Base-by-base conservation (phyloP, 495 filamentous ascomycete genomes). In the Mycothermus thermophilus region DNA sequence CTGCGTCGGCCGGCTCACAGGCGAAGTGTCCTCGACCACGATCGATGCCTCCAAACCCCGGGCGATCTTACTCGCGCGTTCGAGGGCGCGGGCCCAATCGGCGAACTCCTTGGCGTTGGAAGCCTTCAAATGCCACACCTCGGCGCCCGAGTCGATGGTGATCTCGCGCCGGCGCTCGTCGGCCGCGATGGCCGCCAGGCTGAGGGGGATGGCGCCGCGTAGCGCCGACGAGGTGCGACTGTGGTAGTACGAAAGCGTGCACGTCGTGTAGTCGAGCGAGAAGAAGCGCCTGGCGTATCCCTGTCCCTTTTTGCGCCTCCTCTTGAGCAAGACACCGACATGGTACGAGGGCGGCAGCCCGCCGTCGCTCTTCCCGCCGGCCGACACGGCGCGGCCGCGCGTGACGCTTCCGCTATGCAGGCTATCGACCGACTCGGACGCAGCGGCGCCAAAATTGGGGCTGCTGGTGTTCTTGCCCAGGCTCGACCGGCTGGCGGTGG, bases 101-200 rank as follows among this genome's bases (percentile, higher is more conserved):
- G 62, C 66, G 56, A 94, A 97, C 29, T 96, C 92, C 37, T 75
- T 77, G 6, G 74, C 69, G 42, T 80, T 88, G 17, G 66, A 69
- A 15, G 88, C 85, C 41, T 77, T 77, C n/a, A 97, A 65, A 63
- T 95, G 90, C 90, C 90, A 97, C 8, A 97, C 71, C 54, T 97
- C 90, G 4, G 88, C 86, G 0, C 90, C 90, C 0, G 92, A 96
- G 48, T 97, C 90, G 32, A 97, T 85, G 10, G 83, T 93, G 18
- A 97, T 94, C 60, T 96, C 86, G 32, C 85, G 72, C 27, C 79
- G 71, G 47, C 77, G 74, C 46, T 84, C 82, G 47, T 90, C 86
- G 12, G 85, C 85, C 2, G 83, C 80, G 19, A 96, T 79, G 2
- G 83, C 90, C 12, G 90, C 92, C 38, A 97, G 57, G 14, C 83